Evolutionary conservation across 768 basidiomycete species (phyloP), one percentile per base, ranked within the genome.

Genomic region (Collybia nuda): DNA sequence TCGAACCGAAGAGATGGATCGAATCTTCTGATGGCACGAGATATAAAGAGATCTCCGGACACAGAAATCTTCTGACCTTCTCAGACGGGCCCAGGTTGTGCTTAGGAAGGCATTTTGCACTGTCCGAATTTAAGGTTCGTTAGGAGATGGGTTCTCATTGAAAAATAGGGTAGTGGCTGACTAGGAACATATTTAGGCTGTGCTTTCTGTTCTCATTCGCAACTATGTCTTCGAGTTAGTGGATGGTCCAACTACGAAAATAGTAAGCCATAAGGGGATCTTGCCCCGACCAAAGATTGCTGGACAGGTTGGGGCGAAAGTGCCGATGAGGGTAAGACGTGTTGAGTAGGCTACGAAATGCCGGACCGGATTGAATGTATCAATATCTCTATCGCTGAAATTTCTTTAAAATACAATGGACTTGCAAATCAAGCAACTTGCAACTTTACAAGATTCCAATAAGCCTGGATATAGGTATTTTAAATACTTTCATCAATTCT

Each of bases 1-100:
- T 79, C 57, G 62, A 63, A 5, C 78, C 77, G 1, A 67, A 70
- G 38, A 68, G 77, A 2, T 80, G 78, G 77, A 52, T 74, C 8
- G 58, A 68, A 4, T 7, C 3, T 7, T 56, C 61, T 6, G 54
- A 53, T 38, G 51, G 56, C 23, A 26, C 23, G 2, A 35, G 50
- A 14, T 71, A 69, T 6, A 61, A 68, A 26, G 66, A 67, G 24
- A 56, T 73, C 36, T 68, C 68, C 32, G 69, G 72, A 1, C 65
- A 71, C 28, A 59, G 64, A 15, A 76, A 78, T 35, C 47, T 78
- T 1, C 62, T 75, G 48, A 72, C 72, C 3, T 80, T 78, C 56
- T 58, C 69, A 0, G 77, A 79, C 37, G 79, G 78, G 1, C 67
- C 68, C 3, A 61, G 75, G 28, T 67, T 62, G n/a, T 80, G 78